Base-by-base conservation (phyloP, 345 rosid species). In the Gossypium ekmanianum region DNA sequence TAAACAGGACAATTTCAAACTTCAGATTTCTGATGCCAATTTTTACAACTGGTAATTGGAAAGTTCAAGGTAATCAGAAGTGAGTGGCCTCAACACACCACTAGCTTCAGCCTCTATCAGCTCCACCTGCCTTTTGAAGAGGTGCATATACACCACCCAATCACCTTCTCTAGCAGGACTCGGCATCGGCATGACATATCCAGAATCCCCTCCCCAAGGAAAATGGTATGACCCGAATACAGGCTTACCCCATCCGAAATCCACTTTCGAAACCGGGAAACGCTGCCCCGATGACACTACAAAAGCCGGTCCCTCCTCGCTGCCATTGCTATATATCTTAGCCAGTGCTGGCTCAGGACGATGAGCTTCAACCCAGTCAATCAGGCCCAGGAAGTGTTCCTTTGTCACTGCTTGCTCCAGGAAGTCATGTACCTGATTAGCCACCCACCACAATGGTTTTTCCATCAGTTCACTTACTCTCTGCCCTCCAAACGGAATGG, bases 101-200 rank as follows among this genome's bases (percentile, higher is more conserved):
- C 39, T 13, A 14, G 71, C 77, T n/a, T 48, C 61, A 4, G 27
- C 14, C 5, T 74, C 77, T 26, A 61, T 61, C 26, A 74, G 61
- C 52, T 63, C 61, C 61, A 74, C 20, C 5, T 74, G 70, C 61
- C 50, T 8, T 22, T n/a, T 63, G 34, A 50, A 47, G 0, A 74
- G 61, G 51, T 63, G 77, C 83, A 85, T 78, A 66, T 90, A 88
- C 9, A 90, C 87, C 9, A 90, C 61, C 94, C 94, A 90, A 51
- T 90, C 94, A 1, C 87, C 90, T 20, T 87, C 79, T 13, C 76
- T 73, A 0, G n/a, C 61, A 1, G 92, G 86, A 54, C 82, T 85
- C 0, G 86, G 92, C 90, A 86, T 85, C 0, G 94, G 91, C 92
- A 90, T 88, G 2, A 90, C 94, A 63, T 88, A 90, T 2, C 94